Evolutionary conservation across 345 rosid genomes (phyloP).

Genomic region (Ceriops decandra): DNA sequence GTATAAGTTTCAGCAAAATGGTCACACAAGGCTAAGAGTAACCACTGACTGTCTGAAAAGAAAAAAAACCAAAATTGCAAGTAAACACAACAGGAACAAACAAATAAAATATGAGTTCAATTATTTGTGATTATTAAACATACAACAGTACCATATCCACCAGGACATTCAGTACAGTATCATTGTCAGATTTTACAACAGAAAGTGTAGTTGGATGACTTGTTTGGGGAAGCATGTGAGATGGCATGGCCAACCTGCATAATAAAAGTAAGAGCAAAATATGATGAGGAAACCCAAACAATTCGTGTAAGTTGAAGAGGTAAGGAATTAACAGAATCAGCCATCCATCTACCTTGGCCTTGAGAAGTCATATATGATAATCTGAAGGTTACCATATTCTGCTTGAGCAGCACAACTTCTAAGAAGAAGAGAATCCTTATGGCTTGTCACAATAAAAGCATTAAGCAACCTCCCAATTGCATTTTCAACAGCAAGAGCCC

Average conservation of each 20-base stretch:
- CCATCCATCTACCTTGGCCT: slow-evolving; percentile 59
- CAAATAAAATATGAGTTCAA: slow-evolving; percentile 9
- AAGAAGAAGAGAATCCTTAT: slow-evolving; percentile 62
- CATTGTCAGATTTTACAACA: slow-evolving; percentile 61
- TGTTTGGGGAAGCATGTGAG: slow-evolving; percentile 77
- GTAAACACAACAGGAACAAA: background rate
- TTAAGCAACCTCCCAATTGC: slow-evolving; percentile 81
- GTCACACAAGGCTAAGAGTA: slow-evolving; percentile 3
- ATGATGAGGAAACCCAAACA: slow-evolving; percentile 13
- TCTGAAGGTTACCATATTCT: slow-evolving; percentile 57
- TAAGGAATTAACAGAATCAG: slow-evolving; percentile 6
- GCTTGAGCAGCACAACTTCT: slow-evolving; percentile 74
- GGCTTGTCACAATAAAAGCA: slow-evolving; percentile 90
- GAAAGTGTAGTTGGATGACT: slow-evolving; percentile 75
- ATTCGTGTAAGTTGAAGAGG: background rate
- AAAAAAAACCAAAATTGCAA: background rate
- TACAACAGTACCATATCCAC: slow-evolving; percentile 71
- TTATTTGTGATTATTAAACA: background rate
- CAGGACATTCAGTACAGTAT: slow-evolving; percentile 80
- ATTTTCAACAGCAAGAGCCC: slow-evolving; percentile 91
- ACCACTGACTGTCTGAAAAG: background rate
- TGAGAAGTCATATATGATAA: slow-evolving; percentile 78
- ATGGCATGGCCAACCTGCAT: slow-evolving; percentile 68
- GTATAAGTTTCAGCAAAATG: slow-evolving; percentile 1
- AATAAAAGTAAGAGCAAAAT: slow-evolving; percentile 17